Evolutionary conservation across 2,329 filamentous ascomycete species (phyloP).

Genomic region (Fusarium ambrosium): DNA sequence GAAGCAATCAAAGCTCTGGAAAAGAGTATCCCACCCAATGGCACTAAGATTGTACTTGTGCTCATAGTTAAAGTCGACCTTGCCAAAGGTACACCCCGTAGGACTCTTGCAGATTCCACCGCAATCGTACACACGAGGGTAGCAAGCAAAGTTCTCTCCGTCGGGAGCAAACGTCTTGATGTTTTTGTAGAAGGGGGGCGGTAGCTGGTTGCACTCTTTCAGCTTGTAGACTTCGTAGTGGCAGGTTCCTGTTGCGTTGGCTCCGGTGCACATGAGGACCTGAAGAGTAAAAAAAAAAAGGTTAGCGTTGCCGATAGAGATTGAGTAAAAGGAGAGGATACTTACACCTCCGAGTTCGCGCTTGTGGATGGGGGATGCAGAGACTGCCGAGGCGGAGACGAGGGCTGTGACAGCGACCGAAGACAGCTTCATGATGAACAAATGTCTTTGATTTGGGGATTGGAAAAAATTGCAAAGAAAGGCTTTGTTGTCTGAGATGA

Average conservation of each 20-base stretch:
- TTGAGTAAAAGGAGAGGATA: constrained; percentile 18
- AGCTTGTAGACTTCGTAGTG: constrained; percentile 59
- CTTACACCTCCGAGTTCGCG: constrained; percentile 63
- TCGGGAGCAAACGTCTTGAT: constrained; percentile 65
- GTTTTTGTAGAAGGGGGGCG: constrained; percentile 56
- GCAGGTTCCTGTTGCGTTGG: constrained; percentile 64
- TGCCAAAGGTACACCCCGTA: constrained; percentile 66
- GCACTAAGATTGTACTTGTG: constrained; percentile 63
- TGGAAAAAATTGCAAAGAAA: neutral
- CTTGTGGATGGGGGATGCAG: constrained; percentile 54
- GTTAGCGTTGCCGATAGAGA: constrained; percentile 8
- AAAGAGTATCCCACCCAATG: constrained; percentile 60
- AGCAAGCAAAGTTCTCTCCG: constrained; percentile 63
- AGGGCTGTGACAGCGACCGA: constrained; percentile 38
- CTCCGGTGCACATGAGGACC: constrained; percentile 65
- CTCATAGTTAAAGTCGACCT: constrained; percentile 59
- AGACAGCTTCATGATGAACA: constrained; percentile 48
- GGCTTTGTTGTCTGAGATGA: constrained; percentile 17
- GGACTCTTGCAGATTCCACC: constrained; percentile 62
- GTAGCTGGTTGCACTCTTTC: constrained; percentile 61
- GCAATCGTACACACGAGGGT: constrained; percentile 59
- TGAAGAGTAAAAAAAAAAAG: constrained; percentile 36
- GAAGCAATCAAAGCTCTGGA: constrained; percentile 54
- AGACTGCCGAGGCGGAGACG: constrained; percentile 39
- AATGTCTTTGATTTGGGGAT: constrained; percentile 4